Evolutionary conservation across 2,329 filamentous ascomycete genomes (phyloP), one percentile per base, ranked within the genome.

Genomic region (Chaetomiaceae sp.): DNA sequence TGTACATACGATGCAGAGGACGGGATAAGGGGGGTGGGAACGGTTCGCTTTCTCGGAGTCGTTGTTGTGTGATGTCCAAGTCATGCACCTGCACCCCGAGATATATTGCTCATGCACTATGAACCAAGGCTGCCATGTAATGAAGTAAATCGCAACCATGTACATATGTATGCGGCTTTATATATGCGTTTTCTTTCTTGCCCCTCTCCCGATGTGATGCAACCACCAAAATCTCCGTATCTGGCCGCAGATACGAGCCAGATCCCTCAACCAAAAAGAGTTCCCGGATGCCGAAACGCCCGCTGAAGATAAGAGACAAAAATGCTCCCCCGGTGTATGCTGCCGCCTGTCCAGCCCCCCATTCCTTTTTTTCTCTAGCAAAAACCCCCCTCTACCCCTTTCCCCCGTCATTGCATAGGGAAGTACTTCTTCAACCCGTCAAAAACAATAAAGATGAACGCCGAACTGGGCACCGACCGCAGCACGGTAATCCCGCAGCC

Each of bases 401-500:
- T 10, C 17, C 31, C 14, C 16, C 20, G 70, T 51, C 71, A 68
- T 58, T 80, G 60, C 30, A 63, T 57, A 8, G 79, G 75, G 62
- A 93, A 77, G 59, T 82, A 73, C 56, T 75, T 77, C 72, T 90
- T 90, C 67, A 99, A 69, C 13, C 84, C 86, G 70, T 97, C 93
- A 66, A 91, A 97, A 55, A 97, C 83, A 55, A 93, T 91, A 64
- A 99, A 99, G 54, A 99, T 99, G 64, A 97, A 90, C 7, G 93
- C 93, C n/a, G 91, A 96, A 68, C 91, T 96, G 3, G 93, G 93
- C 27, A 90, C 91, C 31, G 90, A 87, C 54, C 93, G 81, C 27
- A 84, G 75, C 40, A 93, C 89, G 0, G 93, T 99, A 58, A 99
- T 93, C 27, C 93, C 93, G 62, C 93, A 99, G 3, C 93, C 93